Conservation (phyloP, 371 early-diverging fungal species). For the Chytridiales sp. region DNA sequence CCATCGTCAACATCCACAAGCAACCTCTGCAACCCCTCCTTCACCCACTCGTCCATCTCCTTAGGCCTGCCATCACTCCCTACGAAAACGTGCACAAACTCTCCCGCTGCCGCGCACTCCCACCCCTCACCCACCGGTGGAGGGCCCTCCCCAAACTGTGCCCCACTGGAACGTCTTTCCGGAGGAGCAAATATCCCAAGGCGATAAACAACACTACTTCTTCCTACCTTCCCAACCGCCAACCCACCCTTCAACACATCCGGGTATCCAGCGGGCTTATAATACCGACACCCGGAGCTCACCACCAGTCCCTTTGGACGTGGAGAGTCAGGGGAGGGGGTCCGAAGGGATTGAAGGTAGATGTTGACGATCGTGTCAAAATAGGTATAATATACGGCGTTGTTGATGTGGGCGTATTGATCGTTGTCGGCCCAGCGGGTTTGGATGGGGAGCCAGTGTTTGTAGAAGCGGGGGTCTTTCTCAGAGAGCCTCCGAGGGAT, state of each 20-base stretch:
- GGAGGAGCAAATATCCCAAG: conserved; percentile 59
- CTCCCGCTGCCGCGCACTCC: conserved; percentile 1
- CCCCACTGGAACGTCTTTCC: not conserved
- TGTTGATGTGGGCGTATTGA: conserved; percentile 66
- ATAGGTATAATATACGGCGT: conserved; percentile 58
- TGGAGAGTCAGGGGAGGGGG: conserved; percentile 49
- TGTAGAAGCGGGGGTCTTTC: too few relatives aligned
- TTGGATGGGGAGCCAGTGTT: conserved; percentile 40
- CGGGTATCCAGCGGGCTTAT: conserved; percentile 57
- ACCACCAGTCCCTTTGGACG: conserved; percentile 59
- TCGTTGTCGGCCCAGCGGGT: conserved; percentile 62
- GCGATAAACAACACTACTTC: conserved; percentile 58
- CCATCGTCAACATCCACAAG: too few relatives aligned
- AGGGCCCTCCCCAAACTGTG: not conserved
- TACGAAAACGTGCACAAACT: conserved; percentile 7
- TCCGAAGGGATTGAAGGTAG: conserved; percentile 49
- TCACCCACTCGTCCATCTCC: too few relatives aligned
- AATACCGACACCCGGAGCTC: conserved; percentile 50
- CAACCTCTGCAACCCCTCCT: too few relatives aligned
- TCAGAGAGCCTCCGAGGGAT: too few relatives aligned
- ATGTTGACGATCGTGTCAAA: conserved; percentile 63
- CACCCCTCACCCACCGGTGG: not conserved
- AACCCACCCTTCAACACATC: conserved; percentile 56
- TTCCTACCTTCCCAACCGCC: conserved; percentile 54
- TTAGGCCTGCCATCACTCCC: too few relatives aligned